A percentile compares a stretch with the other conserved stretches of the same genome.
Evolutionary conservation across 2,329 filamentous ascomycete species (phyloP).

Genomic region (Colletotrichum camelliae): DNA sequence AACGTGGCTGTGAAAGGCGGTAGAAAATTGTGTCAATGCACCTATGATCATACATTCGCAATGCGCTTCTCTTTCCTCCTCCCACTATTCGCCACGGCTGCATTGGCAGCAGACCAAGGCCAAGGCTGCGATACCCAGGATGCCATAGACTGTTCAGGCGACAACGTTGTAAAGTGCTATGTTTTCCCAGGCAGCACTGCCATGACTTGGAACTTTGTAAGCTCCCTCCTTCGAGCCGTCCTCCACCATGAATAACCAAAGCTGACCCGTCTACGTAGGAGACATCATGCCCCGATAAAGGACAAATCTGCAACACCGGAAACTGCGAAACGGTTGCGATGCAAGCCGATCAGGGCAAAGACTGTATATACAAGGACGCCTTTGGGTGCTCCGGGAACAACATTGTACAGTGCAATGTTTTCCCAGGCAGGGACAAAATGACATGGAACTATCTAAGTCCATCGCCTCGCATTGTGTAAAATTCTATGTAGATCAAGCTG

Average conservation of each 20-base stretch:
- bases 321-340: background rate
- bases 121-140: background rate
- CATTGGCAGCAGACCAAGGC: background rate
- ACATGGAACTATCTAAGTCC: background rate
- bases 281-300: background rate
- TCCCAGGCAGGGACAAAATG: background rate
- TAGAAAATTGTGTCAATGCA: background rate
- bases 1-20: background rate
- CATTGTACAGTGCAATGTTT: background rate
- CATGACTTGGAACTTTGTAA: background rate
- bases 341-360: background rate
- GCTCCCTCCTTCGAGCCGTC: background rate
- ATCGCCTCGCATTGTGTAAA: background rate
- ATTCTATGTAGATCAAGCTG: background rate
- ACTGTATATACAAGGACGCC: background rate
- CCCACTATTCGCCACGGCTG: background rate
- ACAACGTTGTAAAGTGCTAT: background rate
- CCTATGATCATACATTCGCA: background rate
- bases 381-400: background rate
- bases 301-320: background rate
- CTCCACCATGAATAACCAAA: background rate
- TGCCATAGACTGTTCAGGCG: background rate
- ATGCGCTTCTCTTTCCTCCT: background rate
- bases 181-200: background rate
- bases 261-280: background rate